A percentile compares a stretch with the other conserved stretches of the same genome.
Evolutionary conservation across 192 early-diverging fungal species (phyloP).

Genomic region (Cetraspora pellucida): DNA sequence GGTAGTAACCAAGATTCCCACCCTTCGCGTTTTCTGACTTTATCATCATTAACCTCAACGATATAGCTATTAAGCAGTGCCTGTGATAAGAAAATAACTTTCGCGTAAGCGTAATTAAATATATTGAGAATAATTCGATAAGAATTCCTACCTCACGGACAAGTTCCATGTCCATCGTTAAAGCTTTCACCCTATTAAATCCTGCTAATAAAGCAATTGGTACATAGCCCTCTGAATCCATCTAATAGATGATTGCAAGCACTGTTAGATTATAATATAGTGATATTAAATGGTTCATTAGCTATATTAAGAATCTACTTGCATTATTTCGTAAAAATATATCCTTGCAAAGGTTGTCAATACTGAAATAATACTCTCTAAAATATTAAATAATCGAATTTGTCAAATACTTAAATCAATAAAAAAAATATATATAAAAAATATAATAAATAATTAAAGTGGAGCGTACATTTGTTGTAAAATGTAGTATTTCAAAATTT

Average conservation of each 20-base stretch:
- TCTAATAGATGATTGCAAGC: conserved; percentile 51
- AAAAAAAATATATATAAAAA: not conserved
- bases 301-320: not conserved
- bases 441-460: not conserved
- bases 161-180: conserved; percentile 67
- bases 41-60: conserved; percentile 64
- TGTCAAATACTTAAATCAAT: not conserved
- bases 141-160: conserved; percentile 59
- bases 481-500: conserved; percentile 58
- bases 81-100: conserved; percentile 37
- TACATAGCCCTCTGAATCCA: conserved; percentile 87
- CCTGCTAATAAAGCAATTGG: conserved; percentile 73
- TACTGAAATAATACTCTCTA: conserved; percentile 96
- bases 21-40: conserved; percentile 69
- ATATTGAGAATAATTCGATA: conserved; percentile 30
- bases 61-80: conserved; percentile 42
- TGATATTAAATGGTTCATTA: not conserved
- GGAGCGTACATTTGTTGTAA: conserved; percentile 69
- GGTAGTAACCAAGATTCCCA: conserved; percentile 90
- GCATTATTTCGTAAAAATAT: conserved; percentile 81
- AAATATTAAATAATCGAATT: conserved; percentile 7
- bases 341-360: conserved; percentile 97
- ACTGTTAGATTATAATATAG: not conserved
- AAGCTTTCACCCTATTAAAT: conserved; percentile 86
- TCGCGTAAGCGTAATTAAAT: conserved; percentile 32